A percentile compares a stretch with the other conserved stretches of the same genome.
phyloP scores from a whole-genome alignment of 495 filamentous ascomycete genomes.

The Trichoderma parareesei region DNA sequence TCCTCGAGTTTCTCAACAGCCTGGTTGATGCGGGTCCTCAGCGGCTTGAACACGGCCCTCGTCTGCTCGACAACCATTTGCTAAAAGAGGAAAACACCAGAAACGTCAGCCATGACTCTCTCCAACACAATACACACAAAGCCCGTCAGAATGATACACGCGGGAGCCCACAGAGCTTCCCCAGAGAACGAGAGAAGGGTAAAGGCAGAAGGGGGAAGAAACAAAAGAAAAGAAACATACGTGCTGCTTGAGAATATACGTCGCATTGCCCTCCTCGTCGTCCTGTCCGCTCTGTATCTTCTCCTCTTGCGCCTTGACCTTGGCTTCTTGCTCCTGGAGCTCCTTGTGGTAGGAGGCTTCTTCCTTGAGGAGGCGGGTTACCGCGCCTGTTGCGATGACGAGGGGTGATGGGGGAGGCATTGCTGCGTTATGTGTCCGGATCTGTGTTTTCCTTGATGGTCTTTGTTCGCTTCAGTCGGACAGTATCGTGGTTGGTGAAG shows the following conservation, averaged over 20 bases:
- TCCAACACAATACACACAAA: no score
- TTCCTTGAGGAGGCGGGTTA: slow-evolving; percentile 83
- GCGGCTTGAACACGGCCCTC: slow-evolving; percentile 61
- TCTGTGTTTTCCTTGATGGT: no score
- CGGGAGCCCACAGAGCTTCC: no score
- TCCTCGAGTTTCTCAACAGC: slow-evolving; percentile 63
- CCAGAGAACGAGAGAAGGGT: no score
- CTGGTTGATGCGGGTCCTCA: slow-evolving; percentile 56
- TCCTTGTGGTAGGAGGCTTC: slow-evolving; percentile 85
- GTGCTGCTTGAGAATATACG: slow-evolving; percentile 74
- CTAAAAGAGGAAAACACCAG: slow-evolving; percentile 33
- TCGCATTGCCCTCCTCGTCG: slow-evolving; percentile 54
- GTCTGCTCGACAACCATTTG: slow-evolving; percentile 72
- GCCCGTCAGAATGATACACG: no score
- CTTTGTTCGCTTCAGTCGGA: no score
- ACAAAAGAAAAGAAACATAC: slow-evolving; percentile 33
- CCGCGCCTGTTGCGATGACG: slow-evolving; percentile 60
- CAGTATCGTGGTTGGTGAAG: no score
- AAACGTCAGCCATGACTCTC: no score
- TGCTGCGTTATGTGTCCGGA: no score
- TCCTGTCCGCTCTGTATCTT: slow-evolving; percentile 31
- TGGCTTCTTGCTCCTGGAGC: slow-evolving; percentile 58
- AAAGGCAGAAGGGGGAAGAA: no score
- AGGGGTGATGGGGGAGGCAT: slow-evolving; percentile 72
- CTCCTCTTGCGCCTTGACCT: slow-evolving; percentile 59